Evolutionary conservation across 306 rosid species (phyloP), one percentile per base, ranked within the genome.

Genomic region (Hippophae tibetana): DNA sequence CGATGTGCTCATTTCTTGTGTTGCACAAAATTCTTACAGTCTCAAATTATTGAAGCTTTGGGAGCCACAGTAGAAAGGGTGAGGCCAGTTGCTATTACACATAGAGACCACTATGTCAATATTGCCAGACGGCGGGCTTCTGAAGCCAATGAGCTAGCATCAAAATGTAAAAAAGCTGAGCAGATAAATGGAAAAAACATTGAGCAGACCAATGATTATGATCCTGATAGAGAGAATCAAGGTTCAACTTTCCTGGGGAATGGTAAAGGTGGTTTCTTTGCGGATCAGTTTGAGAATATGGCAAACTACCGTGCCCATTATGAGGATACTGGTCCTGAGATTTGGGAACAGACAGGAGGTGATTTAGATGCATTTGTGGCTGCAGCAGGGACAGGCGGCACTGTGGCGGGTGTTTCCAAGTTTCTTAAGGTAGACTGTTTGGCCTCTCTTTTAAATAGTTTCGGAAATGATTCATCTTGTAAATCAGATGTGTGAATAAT

Each of bases 351-450:
- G 73, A 80, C 88, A 0, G 67, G 74, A 42, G 93, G 90, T 44
- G 60, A 70, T 13, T 58, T 92, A 50, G 88, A 92, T 76, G 96
- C 88, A 27, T 88, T 88, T 64, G 81, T 92, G 64, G 96, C 86
- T 7, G 99, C 90, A 44, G 89, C 96, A 18, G 95, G 99, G 60
- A 92, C 96, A 0, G 99, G 99, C 62, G 96, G 95, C 46, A 92
- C 99, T 13, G 69, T 88, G 68, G 96, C 96, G 14, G 96, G 99
- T 54, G 89, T 84, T 71, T 83, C 95, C 63, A 76, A 49, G 55
- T 74, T 70, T 64, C 76, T 76, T 38, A 65, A 85, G 86, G 98
- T 92, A 42, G 63, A 14, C 44, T 43, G 6, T 10, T 38, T 18
- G 8, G 64, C 55, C 57, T 58, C 54, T 7, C 47, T 18, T 40